Evolutionary conservation across 2,329 filamentous ascomycete species (phyloP), one percentile per base, ranked within the genome.

Genomic region (Hymenoscyphus fraxineus): DNA sequence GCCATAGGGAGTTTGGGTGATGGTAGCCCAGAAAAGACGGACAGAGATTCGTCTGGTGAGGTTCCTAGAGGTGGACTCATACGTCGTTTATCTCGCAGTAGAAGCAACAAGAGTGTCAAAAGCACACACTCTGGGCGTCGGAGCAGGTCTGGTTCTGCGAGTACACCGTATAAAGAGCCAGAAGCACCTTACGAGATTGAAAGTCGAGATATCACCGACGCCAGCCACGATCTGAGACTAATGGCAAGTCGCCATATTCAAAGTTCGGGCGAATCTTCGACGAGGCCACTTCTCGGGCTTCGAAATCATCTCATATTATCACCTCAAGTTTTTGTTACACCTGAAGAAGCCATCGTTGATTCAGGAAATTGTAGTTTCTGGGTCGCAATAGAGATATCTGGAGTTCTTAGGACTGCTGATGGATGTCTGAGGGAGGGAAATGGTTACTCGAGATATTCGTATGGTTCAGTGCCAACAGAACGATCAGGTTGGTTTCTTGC

Each of bases 311-410:
- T 69, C 27, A 61, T 73, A 47, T 64, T 76, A 2, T 73, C 64
- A 35, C 74, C 75, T 6, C 66, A 74, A 32, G 70, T 77, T 22
- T 69, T 61, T 12, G 64, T 77, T 61, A 76, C 71, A 6, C 69
- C 76, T 4, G 73, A 76, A 67, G 72, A 60, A 35, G 67, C 55
- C 6, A 70, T 65, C 64, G 65, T 78, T 10, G 71, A 73, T 60
- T 71, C 68, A 58, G 70, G 70, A 47, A 67, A 63, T 32, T 73
- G 72, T 15, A 71, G 69, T 27, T 68, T 78, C 6, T 77, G 76
- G 73, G 70, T 75, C 6, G 75, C 76, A n/a, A 68, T 78, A 58
- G 73, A 76, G 59, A 65, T 79, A 41, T 71, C 70, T 22, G 76
- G 75, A 16, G 59, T 65, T 44, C 67, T 75, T 54, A 65, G 67